Percentiles rank a stretch among this genome's conserved stretches.
These are phyloP conservation scores for Yamadazyma tumulicola DNA, from an alignment of 805 yeast genomes.

Conservation along the genomic window DNA sequence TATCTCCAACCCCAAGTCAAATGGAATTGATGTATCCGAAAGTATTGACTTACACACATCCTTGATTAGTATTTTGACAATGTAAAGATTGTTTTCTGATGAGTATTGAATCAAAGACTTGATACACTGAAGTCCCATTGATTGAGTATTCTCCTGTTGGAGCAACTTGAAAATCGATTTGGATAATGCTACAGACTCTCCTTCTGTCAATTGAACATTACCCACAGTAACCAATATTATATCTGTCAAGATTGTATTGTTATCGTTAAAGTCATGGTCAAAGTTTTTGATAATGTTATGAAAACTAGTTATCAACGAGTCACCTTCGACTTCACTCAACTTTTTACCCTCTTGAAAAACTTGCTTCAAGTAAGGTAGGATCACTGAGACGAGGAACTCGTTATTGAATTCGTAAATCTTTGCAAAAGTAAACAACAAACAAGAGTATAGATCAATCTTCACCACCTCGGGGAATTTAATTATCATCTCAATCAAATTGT, in stretches of 20 bases:
- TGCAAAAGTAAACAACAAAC: conserved; percentile 62
- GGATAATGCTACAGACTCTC: conserved; percentile 21
- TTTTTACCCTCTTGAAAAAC: conserved; percentile 23
- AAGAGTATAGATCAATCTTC: conserved; percentile 65
- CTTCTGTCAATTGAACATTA: conserved; percentile 21
- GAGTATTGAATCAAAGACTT: conserved; percentile 48
- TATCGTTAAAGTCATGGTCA: conserved; percentile 14
- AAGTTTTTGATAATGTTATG: conserved; percentile 18
- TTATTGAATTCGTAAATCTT: conserved; percentile 46
- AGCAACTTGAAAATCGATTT: conserved; percentile 23
- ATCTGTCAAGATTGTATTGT: conserved; percentile 29
- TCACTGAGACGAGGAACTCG: conserved; percentile 42
- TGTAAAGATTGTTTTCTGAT: conserved; percentile 21
- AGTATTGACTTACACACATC: conserved; percentile 32
- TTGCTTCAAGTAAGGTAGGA: conserved; percentile 43
- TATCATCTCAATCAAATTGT: conserved; percentile 58
- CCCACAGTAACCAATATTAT: conserved; percentile 36
- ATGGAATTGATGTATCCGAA: conserved; percentile 8
- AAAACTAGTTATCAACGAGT: conserved; percentile 24
- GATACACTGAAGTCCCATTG: conserved; percentile 51
- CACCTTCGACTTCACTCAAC: conserved; percentile 9
- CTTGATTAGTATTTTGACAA: conserved; percentile 45
- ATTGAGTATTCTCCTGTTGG: conserved; percentile 17
- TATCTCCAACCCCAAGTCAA: conserved; percentile 43
- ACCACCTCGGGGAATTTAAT: conserved; percentile 64